Base-by-base conservation (phyloP, 2,329 filamentous ascomycete genomes). In the Colletotrichum spaethianum region DNA sequence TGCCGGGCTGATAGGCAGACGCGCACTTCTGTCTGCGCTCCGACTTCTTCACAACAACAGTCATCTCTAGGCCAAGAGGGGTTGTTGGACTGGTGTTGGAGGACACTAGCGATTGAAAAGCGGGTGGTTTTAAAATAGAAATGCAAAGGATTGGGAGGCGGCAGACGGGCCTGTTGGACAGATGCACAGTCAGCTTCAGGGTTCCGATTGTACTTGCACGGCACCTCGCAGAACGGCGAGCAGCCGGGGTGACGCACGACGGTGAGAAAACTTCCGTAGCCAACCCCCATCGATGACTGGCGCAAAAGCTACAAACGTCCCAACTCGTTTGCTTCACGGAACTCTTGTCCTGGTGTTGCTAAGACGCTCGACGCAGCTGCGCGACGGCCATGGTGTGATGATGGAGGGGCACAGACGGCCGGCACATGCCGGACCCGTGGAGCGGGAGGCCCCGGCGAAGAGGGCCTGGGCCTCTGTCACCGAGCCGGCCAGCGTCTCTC, bases 381-480 rank as follows among this genome's bases (percentile, higher is more conserved):
- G 50, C 50, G 20, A 36, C 9, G 60, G 33, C 33, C 20, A 7
- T 18, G 23, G 42, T 4, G 6, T 23, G 53, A 38, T 4, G 38
- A 42, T 18, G 31, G 14, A 36, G 26, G 33, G 33, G 28, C 28
- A 48, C 42, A 48, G 59, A 62, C 62, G 9, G 48, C 63, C 56
- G 68, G 68, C 57, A 62, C 40, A 33, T 71, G 64, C 68, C 68
- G 68, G 52, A 50, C 59, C 38, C 66, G 57, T 11, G 33, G 20
- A 42, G 53, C 64, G 68, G 68, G 64, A 68, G 56, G 26, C 50
- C 50, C 68, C 68, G 46, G 57, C 28, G n/a, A 28, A 33, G 59
- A 36, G 46, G 63, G 48, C 5, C 67, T 71, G 57, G 63, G 56
- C 56, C 33, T 67, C n/a, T 67, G 40, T 67, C 48, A 67, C 63